These are phyloP conservation scores for Fonsecaea pugnacius DNA, from an alignment of 2,329 filamentous ascomycete genomes.

Conservation along the genomic window DNA sequence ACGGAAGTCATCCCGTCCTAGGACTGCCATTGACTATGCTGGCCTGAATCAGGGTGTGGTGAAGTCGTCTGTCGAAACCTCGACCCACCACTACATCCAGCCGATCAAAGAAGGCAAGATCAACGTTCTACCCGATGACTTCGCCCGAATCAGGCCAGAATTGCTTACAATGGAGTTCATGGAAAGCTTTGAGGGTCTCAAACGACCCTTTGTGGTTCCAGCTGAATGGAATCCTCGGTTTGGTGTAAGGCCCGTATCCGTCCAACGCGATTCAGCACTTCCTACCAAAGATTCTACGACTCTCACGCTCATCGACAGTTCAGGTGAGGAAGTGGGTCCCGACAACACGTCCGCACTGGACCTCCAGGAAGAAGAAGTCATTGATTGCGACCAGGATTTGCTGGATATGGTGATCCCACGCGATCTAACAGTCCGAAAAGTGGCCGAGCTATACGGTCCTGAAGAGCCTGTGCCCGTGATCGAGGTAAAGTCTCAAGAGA, in stretches of 20 bases:
- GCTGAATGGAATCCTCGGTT: slow-evolving; percentile 62
- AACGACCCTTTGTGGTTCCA: slow-evolving; percentile 69
- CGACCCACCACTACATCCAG: slow-evolving; percentile 70
- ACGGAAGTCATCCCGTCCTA: slow-evolving; percentile 67
- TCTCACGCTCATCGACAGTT: slow-evolving; percentile 18
- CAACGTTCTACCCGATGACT: slow-evolving; percentile 63
- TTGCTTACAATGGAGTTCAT: slow-evolving; percentile 67
- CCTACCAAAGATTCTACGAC: slow-evolving; percentile 2
- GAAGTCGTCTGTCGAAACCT: slow-evolving; percentile 66
- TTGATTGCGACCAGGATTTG: slow-evolving; percentile 66
- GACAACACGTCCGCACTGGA: background rate
- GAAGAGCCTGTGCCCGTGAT: slow-evolving; percentile 66
- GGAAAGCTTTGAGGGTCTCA: slow-evolving; percentile 66
- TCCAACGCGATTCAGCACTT: background rate
- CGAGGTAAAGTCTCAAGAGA: slow-evolving; percentile 71
- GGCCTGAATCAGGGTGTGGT: slow-evolving; percentile 69
- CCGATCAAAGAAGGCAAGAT: slow-evolving; percentile 69
- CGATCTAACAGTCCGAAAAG: slow-evolving; percentile 65
- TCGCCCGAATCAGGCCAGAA: slow-evolving; percentile 67
- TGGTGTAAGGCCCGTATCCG: slow-evolving; percentile 14
- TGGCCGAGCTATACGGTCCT: slow-evolving; percentile 66
- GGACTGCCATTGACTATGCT: slow-evolving; percentile 70
- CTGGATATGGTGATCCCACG: slow-evolving; percentile 71
- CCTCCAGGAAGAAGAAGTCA: slow-evolving; percentile 45
- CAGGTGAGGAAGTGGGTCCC: slow-evolving; percentile 3